These are phyloP conservation scores for Kwoniella sp. DNA, from an alignment of 768 basidiomycete species.

Conservation along the genomic window DNA sequence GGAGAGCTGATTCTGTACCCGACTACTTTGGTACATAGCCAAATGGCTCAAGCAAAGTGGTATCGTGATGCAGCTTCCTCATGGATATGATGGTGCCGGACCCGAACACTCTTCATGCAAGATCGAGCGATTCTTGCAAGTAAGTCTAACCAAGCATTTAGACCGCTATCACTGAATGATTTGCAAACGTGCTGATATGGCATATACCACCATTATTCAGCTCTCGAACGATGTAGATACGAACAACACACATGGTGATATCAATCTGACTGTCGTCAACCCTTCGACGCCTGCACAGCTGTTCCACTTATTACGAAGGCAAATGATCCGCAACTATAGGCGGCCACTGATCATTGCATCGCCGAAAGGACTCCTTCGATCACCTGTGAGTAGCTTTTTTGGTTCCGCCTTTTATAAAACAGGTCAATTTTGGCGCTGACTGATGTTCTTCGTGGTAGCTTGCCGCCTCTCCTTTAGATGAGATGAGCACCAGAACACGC, in stretches of 20 bases:
- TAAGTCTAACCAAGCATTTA: conserved; percentile 42
- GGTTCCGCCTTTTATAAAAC: not conserved
- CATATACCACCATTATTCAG: conserved; percentile 56
- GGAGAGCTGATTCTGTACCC: not conserved
- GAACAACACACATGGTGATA: conserved; percentile 58
- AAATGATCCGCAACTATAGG: conserved; percentile 79
- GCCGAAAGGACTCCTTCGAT: conserved; percentile 78
- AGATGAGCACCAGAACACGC: conserved; percentile 64
- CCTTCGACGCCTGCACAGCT: conserved; percentile 89
- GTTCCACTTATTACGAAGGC: conserved; percentile 87
- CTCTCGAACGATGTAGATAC: conserved; percentile 72
- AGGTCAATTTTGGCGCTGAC: not conserved
- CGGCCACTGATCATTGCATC: conserved; percentile 83
- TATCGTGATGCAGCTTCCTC: conserved; percentile 79
- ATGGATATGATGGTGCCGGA: conserved; percentile 86
- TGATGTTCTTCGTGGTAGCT: conserved; percentile 60
- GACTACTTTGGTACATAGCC: conserved; percentile 59
- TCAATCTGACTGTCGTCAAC: conserved; percentile 83
- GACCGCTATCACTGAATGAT: not conserved
- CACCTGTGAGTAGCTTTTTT: conserved; percentile 63
- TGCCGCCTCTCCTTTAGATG: conserved; percentile 69
- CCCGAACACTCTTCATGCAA: conserved; percentile 90
- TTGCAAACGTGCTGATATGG: not conserved
- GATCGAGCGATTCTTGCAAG: conserved; percentile 88
- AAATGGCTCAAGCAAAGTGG: conserved; percentile 95